Conservation (phyloP, 345 rosid species). For the Turnera subulata region DNA sequence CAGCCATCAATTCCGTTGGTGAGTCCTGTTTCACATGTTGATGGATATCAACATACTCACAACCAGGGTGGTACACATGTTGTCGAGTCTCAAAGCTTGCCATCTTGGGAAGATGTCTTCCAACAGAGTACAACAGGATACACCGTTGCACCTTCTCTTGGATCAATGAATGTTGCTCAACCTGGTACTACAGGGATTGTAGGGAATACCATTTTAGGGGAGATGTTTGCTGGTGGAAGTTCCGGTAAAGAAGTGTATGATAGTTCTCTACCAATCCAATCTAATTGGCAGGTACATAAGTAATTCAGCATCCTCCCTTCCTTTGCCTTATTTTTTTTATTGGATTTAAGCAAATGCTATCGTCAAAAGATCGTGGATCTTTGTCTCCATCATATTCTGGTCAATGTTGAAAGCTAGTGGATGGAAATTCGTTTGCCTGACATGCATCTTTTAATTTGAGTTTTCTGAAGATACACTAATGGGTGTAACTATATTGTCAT, state of each 20-base stretch:
- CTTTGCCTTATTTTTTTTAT: not conserved
- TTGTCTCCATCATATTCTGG: too few species aligned
- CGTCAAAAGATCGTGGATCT: too few species aligned
- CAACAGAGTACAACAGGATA: conserved; percentile 39
- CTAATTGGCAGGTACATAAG: conserved; percentile 63
- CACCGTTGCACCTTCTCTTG: conserved; percentile 34
- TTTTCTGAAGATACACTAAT: too few species aligned
- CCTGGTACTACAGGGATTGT: conserved; percentile 23
- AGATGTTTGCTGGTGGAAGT: conserved; percentile 30
- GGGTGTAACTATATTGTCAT: too few species aligned
- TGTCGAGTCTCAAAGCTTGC: conserved; percentile 48
- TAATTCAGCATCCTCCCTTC: not conserved
- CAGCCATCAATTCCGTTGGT: conserved; percentile 34
- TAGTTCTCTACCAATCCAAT: conserved; percentile 41
- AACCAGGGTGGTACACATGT: conserved; percentile 10
- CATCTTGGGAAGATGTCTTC: conserved; percentile 63
- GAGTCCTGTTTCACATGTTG: conserved; percentile 29
- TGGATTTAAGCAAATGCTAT: too few species aligned
- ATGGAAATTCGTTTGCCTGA: too few species aligned
- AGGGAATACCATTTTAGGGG: conserved; percentile 31
- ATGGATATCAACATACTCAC: conserved; percentile 32
- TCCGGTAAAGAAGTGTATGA: conserved; percentile 31
- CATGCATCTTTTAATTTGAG: too few species aligned
- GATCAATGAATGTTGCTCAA: conserved; percentile 28
- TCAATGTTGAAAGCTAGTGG: too few species aligned